Base-by-base conservation (phyloP, 257 asterid species). In the Petunia axillaris region DNA sequence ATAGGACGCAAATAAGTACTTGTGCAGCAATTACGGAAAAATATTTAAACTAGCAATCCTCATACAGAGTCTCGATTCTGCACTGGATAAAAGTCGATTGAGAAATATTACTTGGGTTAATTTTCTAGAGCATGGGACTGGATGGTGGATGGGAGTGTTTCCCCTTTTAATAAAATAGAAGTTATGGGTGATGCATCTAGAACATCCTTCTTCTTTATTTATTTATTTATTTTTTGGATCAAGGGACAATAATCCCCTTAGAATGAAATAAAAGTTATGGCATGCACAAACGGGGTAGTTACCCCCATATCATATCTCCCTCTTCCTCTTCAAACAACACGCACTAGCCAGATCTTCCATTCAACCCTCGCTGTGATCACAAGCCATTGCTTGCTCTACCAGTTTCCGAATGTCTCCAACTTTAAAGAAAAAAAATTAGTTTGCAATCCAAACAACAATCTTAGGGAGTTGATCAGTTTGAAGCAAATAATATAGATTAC, bases 1-100 rank as follows among this genome's bases (percentile, higher is more conserved):
- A 77, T 74, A 25, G 60, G 63, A 59, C 79, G 70, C 82, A 84
- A 68, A 41, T 59, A 44, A 46, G 71, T 76, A 82, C 71, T 36
- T 79, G 65, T 10, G 65, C 46, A 64, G 67, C 59, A 63, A 58
- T 40, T n/a, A 70, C 3, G 50, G 79, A 82, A 83, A 9, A 41
- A 54, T 25, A 75, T 36, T 75, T 11, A 73, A 48, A 36, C 38
- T 50, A 73, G 62, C 62, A 50, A 36, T 73, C 35, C 62, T 50
- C 77, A 6, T 52, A 5, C 35, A 5, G 77, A 48, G 35, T 48
- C 43, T 50, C 13, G 77, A 73, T 71, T 48, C 60, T 71, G 43
- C 59, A 48, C 11, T 25, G 44, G 62, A 16, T 71, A 48, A 71
- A 71, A 35, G 40, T 1, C 0, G 75, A 67, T 41, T 41, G 25